Evolutionary conservation across 371 early-diverging fungal genomes (phyloP), one percentile per base, ranked within the genome.

Genomic region (Batrachochytrium dendrobatidis): DNA sequence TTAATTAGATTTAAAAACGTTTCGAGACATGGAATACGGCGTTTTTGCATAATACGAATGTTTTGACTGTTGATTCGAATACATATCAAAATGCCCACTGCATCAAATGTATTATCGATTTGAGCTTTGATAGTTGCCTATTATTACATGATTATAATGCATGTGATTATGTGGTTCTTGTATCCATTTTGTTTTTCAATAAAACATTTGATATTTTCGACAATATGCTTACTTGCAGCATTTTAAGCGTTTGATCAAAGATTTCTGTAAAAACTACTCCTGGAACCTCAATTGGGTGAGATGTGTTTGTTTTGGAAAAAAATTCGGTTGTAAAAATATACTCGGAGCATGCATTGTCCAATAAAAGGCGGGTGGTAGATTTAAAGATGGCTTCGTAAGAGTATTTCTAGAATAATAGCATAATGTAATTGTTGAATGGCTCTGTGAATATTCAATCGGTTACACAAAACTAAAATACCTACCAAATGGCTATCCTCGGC

Each of bases 311-410:
- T 33, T 76, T 65, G 24, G 69, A 67, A 65, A 94, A 94, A 71
- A 92, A 95, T 57, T 92, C 91, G 31, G 81, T 73, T 29, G 87
- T 80, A 61, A 95, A 95, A 33, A 88, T 74, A 69, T 90, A 94
- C 72, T 95, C 96, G 6, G 92, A 86, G 39, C 87, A 84, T 18
- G 93, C 91, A 64, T 94, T 93, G 73, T 95, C 96, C 51, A 89
- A 84, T 52, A 95, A 67, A 3, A 92, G 83, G 33, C 91, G 75
- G 53, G 88, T 86, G 72, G 88, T 83, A 65, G 90, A 90, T 64
- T 90, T 82, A 62, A 94, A 92, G 0, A 95, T 91, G 6, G 67
- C 69, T 58, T 76, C 76, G 53, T 60, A 76, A 0, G 76, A 66
- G 48, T 69, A 72, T 65, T 68, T 71, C 65, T 73, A 43, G 22